Percentiles rank a stretch among this genome's conserved stretches.
Evolutionary conservation across 169 alveolate species (phyloP).

Genomic region (Neospora caninum): DNA sequence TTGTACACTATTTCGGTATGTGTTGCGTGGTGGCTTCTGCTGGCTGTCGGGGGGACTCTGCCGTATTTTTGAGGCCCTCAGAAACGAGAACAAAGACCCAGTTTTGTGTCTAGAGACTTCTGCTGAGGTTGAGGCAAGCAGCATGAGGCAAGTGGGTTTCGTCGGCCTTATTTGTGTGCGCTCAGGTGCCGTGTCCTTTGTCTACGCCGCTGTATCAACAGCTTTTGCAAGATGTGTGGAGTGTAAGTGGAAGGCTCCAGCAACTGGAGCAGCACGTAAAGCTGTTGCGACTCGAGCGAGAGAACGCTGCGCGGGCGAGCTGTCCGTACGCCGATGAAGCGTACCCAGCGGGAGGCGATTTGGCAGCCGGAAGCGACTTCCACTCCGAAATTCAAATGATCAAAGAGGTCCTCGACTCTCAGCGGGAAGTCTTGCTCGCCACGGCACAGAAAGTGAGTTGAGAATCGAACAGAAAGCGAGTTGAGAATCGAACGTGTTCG

Average conservation of each 20-base stretch:
- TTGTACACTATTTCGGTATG: neutral
- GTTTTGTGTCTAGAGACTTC: too few species aligned
- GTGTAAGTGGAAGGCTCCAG: neutral
- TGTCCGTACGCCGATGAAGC: neutral
- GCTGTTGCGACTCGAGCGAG: conserved; percentile 1
- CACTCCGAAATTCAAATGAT: conserved; percentile 1
- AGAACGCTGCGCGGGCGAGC: neutral
- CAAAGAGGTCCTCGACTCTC: neutral
- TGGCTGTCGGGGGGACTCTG: too few species aligned
- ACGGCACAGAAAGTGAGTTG: conserved; percentile 14
- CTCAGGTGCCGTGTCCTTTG: conserved; percentile 33
- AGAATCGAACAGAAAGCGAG: too few species aligned
- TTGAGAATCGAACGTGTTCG: too few species aligned
- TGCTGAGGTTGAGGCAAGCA: too few species aligned
- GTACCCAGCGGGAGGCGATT: neutral
- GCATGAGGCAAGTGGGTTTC: too few species aligned
- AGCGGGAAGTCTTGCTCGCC: conserved; percentile 8
- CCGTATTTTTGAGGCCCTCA: too few species aligned
- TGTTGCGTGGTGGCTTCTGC: too few species aligned
- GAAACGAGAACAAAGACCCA: too few species aligned
- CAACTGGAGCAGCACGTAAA: conserved; percentile 33
- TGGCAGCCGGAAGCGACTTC: neutral
- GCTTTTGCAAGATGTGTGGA: neutral
- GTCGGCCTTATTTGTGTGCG: neutral
- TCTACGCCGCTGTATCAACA: conserved; percentile 24